A percentile compares a stretch with the other conserved stretches of the same genome.
phyloP scores from a whole-genome alignment of 2,329 filamentous ascomycete genomes.

The Pseudogymnoascus sp. region DNA sequence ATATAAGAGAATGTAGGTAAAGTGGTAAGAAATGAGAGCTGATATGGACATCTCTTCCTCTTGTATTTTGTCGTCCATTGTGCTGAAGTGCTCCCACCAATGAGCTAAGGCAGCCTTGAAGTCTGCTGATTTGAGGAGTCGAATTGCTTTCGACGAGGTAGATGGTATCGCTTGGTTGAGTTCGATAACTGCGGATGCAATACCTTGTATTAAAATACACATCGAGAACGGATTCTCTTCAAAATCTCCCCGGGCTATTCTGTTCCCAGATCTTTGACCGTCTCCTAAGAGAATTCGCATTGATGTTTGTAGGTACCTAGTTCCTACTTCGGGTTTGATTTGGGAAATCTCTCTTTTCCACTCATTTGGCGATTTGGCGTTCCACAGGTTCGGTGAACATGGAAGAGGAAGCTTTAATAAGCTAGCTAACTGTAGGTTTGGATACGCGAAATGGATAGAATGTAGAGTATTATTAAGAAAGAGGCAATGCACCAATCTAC shows the following conservation, averaged over 20 bases:
- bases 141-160: neutral
- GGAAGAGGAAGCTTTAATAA: neutral
- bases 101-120: neutral
- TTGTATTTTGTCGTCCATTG: neutral
- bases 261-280: neutral
- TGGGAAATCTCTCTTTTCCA: neutral
- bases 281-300: neutral
- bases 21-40: neutral
- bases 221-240: neutral
- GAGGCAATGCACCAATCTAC: neutral
- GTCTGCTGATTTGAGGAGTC: neutral
- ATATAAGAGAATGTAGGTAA: neutral
- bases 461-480: neutral
- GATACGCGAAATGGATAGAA: neutral
- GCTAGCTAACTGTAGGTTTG: neutral
- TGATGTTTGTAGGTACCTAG: slow-evolving; percentile 13
- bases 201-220: neutral
- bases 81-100: neutral
- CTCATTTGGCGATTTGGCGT: neutral
- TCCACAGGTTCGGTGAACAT: neutral
- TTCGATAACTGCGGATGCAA: neutral
- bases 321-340: slow-evolving; percentile 18
- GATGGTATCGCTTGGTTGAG: neutral
- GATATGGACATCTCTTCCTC: neutral
- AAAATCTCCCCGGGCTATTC: neutral